Percentiles rank a stretch among this genome's conserved stretches.
phyloP scores from a whole-genome alignment of 805 yeast species.

The Candida lessepsii region DNA sequence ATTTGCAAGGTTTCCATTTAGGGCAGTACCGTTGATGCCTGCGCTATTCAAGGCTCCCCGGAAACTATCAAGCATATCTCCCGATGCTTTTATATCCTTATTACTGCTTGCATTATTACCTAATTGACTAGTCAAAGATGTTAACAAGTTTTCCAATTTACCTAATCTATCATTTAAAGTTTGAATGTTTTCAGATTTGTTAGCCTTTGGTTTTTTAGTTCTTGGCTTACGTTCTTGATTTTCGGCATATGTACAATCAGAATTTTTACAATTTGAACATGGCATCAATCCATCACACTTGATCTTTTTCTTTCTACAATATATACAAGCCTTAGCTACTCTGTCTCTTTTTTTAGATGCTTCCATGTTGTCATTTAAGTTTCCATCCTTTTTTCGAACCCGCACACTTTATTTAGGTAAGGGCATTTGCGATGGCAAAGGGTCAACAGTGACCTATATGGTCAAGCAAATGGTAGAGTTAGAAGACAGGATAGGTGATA shows the following conservation, averaged over 20 bases:
- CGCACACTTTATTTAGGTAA: background rate
- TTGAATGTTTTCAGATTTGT: slow-evolving; percentile 8
- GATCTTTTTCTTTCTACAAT: slow-evolving; percentile 35
- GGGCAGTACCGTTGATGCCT: background rate
- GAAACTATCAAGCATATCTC: background rate
- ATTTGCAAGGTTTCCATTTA: too few species aligned
- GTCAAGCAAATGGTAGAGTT: too few species aligned
- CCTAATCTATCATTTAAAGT: slow-evolving; percentile 14
- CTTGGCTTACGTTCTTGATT: slow-evolving; percentile 16
- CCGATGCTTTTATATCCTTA: background rate
- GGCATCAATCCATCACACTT: slow-evolving; percentile 38
- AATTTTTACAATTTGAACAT: slow-evolving; percentile 32
- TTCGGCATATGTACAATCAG: slow-evolving; percentile 27
- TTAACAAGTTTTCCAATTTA: slow-evolving; percentile 12
- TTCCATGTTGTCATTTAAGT: background rate
- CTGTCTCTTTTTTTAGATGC: slow-evolving; percentile 23
- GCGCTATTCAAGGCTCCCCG: background rate
- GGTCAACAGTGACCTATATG: background rate
- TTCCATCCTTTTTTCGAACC: background rate
- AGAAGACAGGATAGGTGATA: too few species aligned
- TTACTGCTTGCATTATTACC: background rate
- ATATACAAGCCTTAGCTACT: slow-evolving; percentile 38
- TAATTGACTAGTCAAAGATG: slow-evolving; percentile 5
- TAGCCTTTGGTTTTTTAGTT: slow-evolving; percentile 4
- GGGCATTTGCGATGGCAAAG: background rate